Evolutionary conservation across 1,284 basidiomycete genomes (phyloP).

Genomic region (Leccinum colubrinum): DNA sequence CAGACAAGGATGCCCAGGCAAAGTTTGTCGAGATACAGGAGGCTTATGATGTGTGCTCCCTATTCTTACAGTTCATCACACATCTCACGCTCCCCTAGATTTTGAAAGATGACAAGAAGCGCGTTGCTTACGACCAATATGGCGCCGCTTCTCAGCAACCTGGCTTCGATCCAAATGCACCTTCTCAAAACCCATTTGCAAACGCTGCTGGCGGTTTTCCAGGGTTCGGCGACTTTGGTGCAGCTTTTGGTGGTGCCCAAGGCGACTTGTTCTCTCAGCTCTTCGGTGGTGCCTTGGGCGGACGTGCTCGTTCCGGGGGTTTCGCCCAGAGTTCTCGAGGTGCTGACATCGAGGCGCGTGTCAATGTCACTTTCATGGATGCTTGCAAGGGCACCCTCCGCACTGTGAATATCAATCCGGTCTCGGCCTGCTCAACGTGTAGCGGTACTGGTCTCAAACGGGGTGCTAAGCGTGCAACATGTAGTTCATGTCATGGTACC

Average conservation of each 20-base stretch:
- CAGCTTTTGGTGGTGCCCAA: slow-evolving; percentile 60
- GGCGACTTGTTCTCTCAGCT: slow-evolving; percentile 86
- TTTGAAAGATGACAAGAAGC: slow-evolving; percentile 93
- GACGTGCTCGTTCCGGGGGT: slow-evolving; percentile 45
- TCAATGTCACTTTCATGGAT: slow-evolving; percentile 88
- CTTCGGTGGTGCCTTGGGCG: slow-evolving; percentile 70
- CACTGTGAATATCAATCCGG: slow-evolving; percentile 77
- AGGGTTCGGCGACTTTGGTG: slow-evolving; percentile 68
- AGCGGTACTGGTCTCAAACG: slow-evolving; percentile 85
- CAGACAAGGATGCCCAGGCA: slow-evolving; percentile 87
- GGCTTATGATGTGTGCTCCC: slow-evolving; percentile 86
- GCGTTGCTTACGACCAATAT: slow-evolving; percentile 91
- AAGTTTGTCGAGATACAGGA: slow-evolving; percentile 97
- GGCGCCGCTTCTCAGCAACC: slow-evolving; percentile 93
- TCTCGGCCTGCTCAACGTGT: slow-evolving; percentile 86
- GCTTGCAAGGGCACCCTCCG: slow-evolving; percentile 89
- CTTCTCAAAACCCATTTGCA: slow-evolving; percentile 45
- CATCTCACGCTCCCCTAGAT: slow-evolving; percentile 49
- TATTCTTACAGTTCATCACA: slow-evolving; percentile 15
- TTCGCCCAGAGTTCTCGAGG: slow-evolving; percentile 63
- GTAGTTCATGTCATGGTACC: slow-evolving; percentile 81
- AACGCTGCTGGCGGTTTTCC: slow-evolving; percentile 61
- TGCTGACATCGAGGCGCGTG: slow-evolving; percentile 79
- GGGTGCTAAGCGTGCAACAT: slow-evolving; percentile 83
- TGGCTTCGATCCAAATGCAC: slow-evolving; percentile 90